Base-by-base conservation (phyloP, 1,284 basidiomycete genomes). In the Microbotryum scabiosae region DNA sequence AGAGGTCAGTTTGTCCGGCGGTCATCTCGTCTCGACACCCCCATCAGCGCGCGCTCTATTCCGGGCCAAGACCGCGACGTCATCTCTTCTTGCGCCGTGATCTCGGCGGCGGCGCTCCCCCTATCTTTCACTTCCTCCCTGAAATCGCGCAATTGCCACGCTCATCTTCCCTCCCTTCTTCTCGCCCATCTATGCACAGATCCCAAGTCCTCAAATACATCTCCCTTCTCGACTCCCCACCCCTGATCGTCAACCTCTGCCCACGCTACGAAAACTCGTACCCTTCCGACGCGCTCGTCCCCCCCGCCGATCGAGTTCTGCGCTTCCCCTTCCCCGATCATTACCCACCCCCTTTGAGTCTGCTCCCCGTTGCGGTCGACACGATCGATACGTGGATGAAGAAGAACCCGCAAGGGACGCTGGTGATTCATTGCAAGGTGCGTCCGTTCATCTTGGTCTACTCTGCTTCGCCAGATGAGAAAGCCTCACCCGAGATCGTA, bases 361-460 rank as follows among this genome's bases (percentile, higher is more conserved):
- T 90, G 56, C 79, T 94, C 57, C 82, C 87, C 5, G 79, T 92
- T 16, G 82, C 84, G 9, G 84, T 86, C 0, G 79, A 85, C 20
- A 88, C 90, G 73, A 89, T 92, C 74, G 80, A 80, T 47, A 76
- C 79, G n/a, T 93, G 87, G 86, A 78, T 93, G 4, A 79, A 81
- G 48, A 84, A 81, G 0, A 84, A 85, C 18, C 76, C 80, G 4
- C 81, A 86, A 9, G 79, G 85, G 51, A 85, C 91, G 18, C 85
- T 84, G 6, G 88, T 91, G 6, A 79, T 93, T 1, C 90, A 94
- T 71, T 94, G 90, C 75, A 93, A 93, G 53, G 65, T 64, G 50
- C 47, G 62, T 21, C 8, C 36, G 36, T 49, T 5, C 12, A 7
- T 46, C 10, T 41, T n/a, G 1, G 23, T 47, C 23, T 14, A 4